Evolutionary conservation across 805 yeast genomes (phyloP).

Genomic region (Cyberlindnera euphorbiae): DNA sequence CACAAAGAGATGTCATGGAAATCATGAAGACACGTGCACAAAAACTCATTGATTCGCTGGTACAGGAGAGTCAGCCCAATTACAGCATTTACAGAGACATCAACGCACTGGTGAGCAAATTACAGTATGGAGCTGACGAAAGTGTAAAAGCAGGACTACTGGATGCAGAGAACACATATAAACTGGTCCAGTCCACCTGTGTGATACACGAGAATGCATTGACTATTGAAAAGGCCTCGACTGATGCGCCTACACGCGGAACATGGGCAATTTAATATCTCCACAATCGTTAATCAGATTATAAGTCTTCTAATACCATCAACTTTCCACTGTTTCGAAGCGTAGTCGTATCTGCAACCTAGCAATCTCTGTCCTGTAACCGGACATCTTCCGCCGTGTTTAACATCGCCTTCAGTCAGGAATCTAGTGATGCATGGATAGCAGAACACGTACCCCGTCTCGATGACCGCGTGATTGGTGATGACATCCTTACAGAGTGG

Average conservation of each 20-base stretch:
- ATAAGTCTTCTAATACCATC: constrained; percentile 73
- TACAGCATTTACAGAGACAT: constrained; percentile 14
- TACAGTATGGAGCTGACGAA: constrained; percentile 18
- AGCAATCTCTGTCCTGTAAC: constrained; percentile 67
- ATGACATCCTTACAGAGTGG: constrained; percentile 64
- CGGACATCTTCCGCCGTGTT: constrained; percentile 74
- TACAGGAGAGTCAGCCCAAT: background rate
- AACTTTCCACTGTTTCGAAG: constrained; percentile 60
- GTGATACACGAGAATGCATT: constrained; percentile 13
- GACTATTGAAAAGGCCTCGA: constrained; percentile 5
- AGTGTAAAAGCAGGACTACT: constrained; percentile 13
- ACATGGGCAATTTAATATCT: background rate
- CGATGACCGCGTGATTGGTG: constrained; percentile 79
- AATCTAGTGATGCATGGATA: constrained; percentile 77
- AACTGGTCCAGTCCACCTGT: constrained; percentile 16
- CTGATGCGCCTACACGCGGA: background rate
- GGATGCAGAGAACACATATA: constrained; percentile 22
- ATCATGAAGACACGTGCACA: constrained; percentile 5
- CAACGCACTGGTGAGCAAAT: constrained; percentile 19
- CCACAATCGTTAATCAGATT: constrained; percentile 32
- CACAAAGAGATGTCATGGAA: constrained; percentile 7
- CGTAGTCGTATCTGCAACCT: constrained; percentile 63
- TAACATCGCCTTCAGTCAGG: constrained; percentile 43
- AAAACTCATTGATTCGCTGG: constrained; percentile 2
- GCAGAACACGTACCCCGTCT: constrained; percentile 88